Percentiles rank a stretch among this genome's conserved stretches.
Conservation (phyloP, 495 filamentous ascomycete species). For the Neurospora sp. region DNA sequence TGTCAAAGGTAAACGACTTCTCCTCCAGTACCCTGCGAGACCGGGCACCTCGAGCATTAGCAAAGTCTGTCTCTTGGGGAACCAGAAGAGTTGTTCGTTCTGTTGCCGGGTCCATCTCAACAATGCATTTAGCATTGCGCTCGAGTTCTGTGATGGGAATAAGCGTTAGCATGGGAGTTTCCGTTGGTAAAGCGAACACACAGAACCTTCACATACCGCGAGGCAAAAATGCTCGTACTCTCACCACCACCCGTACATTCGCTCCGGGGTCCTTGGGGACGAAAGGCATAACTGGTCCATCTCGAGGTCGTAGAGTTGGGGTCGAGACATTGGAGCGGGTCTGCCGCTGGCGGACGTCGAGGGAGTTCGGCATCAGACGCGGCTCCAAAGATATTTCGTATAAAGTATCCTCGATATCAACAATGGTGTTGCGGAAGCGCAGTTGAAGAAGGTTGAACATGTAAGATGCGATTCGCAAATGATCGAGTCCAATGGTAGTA, state of each 20-base stretch:
- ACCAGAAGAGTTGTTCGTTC: constrained; percentile 73
- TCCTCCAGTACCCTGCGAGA: constrained; percentile 72
- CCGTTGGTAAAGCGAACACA: background rate
- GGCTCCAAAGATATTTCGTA: constrained; percentile 35
- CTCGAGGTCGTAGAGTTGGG: constrained; percentile 62
- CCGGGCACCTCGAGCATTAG: constrained; percentile 51
- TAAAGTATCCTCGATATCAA: constrained; percentile 33
- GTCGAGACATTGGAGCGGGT: constrained; percentile 54
- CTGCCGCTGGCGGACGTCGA: constrained; percentile 18
- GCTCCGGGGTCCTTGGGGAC: constrained; percentile 52
- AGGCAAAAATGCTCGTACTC: constrained; percentile 79
- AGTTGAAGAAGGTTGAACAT: constrained; percentile 30
- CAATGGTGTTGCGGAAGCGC: constrained; percentile 27
- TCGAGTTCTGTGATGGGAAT: constrained; percentile 55
- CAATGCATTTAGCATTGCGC: constrained; percentile 69
- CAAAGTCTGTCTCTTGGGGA: constrained; percentile 51
- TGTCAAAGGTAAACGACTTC: constrained; percentile 91
- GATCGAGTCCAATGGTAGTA: background rate
- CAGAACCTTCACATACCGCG: constrained; percentile 51
- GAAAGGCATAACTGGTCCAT: constrained; percentile 44
- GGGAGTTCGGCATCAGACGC: constrained; percentile 34
- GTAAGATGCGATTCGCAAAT: background rate
- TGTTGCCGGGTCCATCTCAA: constrained; percentile 77
- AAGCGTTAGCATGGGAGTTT: background rate
- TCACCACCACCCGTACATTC: constrained; percentile 90